Conservation (phyloP, 805 yeast species). For the Yarrowia sp. region DNA sequence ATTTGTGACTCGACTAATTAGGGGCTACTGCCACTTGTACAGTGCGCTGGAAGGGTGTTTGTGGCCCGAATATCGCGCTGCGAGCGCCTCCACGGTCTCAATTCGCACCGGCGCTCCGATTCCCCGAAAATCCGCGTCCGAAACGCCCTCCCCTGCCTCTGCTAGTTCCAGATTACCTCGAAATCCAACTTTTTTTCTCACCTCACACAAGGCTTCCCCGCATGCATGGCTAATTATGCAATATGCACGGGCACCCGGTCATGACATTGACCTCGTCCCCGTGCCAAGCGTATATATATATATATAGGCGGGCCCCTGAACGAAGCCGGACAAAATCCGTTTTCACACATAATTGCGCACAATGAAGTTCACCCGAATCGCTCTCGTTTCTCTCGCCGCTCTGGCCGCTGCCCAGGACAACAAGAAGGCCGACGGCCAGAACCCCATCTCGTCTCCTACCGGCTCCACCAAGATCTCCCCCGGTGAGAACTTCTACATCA, state of each 20-base stretch:
- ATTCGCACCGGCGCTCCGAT: no score
- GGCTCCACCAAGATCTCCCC: constrained; percentile 18
- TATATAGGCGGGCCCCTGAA: background rate
- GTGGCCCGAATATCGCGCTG: background rate
- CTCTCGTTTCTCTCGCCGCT: constrained; percentile 25
- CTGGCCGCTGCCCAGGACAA: constrained; percentile 14
- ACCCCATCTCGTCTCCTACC: constrained; percentile 24
- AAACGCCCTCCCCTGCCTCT: background rate
- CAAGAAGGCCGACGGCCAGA: constrained; percentile 21
- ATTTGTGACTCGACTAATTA: constrained; percentile 6
- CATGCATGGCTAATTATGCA: constrained; percentile 17
- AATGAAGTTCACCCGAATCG: constrained; percentile 30
- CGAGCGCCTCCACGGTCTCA: no score
- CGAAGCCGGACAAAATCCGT: background rate
- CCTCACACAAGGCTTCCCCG: constrained; percentile 3
- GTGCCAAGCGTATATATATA: background rate
- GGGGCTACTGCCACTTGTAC: background rate
- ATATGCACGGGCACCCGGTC: constrained; percentile 4
- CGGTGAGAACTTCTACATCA: constrained; percentile 26
- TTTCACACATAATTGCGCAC: background rate
- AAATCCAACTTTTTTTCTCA: background rate
- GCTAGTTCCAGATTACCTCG: background rate
- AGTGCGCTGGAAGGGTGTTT: background rate
- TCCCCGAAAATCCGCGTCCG: background rate
- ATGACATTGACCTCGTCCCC: background rate